These are phyloP conservation scores for Cardamine chenopodiifolia DNA, from an alignment of 345 rosid genomes.

Conservation along the genomic window DNA sequence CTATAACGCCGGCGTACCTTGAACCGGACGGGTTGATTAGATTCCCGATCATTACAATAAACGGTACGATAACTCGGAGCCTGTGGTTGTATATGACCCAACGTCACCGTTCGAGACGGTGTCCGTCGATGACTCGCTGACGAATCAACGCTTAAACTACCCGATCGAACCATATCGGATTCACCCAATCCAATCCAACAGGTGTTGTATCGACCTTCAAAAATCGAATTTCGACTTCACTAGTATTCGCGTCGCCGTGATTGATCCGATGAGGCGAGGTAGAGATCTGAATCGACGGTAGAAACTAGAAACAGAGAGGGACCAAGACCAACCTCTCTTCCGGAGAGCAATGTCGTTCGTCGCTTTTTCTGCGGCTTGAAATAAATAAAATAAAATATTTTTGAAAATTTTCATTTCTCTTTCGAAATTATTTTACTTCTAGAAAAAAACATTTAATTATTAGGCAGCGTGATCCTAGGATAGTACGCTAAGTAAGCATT, in stretches of 20 bases:
- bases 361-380: constrained; percentile 25
- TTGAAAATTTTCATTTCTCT: neutral
- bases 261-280: neutral
- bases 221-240: constrained; percentile 17
- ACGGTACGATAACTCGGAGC: constrained; percentile 93
- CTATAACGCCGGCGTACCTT: constrained; percentile 53
- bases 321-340: constrained; percentile 27
- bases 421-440: neutral
- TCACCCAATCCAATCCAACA: constrained; percentile 39
- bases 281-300: constrained; percentile 40
- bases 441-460: too few relatives aligned
- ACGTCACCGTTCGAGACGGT: constrained; percentile 71
- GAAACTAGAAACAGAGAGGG: constrained; percentile 36
- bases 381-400: neutral
- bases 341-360: constrained; percentile 25
- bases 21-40: constrained; percentile 75
- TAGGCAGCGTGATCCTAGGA: neutral
- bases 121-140: constrained; percentile 48
- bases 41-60: constrained; percentile 92
- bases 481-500: too few relatives aligned
- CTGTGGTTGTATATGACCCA: constrained; percentile 95
- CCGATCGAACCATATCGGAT: constrained; percentile 55
- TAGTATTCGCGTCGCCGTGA: neutral
- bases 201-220: neutral
- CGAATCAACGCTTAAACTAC: constrained; percentile 49